phyloP scores from a whole-genome alignment of 2,329 filamentous ascomycete species.

The Botrytis porri region DNA sequence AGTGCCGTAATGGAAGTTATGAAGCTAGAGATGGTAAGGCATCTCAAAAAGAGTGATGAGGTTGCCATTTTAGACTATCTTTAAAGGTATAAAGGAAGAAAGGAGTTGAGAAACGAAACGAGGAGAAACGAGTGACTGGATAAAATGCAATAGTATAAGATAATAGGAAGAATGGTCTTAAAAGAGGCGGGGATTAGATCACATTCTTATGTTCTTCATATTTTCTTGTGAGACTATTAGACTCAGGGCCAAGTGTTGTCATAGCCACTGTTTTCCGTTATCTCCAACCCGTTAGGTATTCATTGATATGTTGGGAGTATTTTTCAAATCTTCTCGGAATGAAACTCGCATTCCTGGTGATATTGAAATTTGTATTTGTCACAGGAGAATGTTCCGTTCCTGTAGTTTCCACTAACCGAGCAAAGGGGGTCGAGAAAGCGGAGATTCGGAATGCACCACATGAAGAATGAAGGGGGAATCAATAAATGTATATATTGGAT shows the following conservation, averaged over 20 bases:
- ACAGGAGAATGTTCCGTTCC: background rate
- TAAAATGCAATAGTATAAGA: background rate
- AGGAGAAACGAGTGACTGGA: constrained; percentile 6
- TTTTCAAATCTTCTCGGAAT: background rate
- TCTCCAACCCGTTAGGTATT: background rate
- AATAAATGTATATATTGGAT: background rate
- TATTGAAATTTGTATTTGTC: background rate
- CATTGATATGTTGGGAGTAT: background rate
- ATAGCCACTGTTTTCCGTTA: background rate
- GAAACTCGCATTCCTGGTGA: background rate
- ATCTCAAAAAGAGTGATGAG: constrained; percentile 18
- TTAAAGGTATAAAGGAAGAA: background rate
- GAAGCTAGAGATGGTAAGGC: constrained; percentile 7
- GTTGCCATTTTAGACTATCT: background rate
- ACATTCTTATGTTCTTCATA: constrained; percentile 9
- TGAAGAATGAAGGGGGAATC: background rate
- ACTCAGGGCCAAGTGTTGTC: background rate
- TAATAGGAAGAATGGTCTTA: background rate
- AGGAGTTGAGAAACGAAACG: background rate
- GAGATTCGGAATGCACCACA: background rate
- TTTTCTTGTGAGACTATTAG: background rate
- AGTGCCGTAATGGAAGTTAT: background rate
- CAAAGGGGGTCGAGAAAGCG: constrained; percentile 1
- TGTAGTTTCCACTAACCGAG: background rate
- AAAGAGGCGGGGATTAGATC: background rate